phyloP scores from a whole-genome alignment of 345 rosid genomes.

The Sonneratia alba region DNA sequence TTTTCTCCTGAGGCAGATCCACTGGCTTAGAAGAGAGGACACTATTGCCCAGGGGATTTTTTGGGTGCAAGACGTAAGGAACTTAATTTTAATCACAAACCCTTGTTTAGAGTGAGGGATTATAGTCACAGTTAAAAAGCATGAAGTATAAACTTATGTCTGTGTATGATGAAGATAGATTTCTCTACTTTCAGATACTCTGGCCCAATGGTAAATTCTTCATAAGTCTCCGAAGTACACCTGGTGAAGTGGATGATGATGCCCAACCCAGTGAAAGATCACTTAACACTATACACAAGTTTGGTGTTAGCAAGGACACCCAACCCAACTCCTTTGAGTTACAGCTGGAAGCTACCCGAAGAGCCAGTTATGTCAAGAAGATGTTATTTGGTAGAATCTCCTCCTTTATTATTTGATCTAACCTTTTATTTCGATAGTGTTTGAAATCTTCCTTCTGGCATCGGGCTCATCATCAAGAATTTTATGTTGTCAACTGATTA shows the following conservation, averaged over 20 bases:
- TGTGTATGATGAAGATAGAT: not conserved
- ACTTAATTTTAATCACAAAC: not conserved
- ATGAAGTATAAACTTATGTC: not conserved
- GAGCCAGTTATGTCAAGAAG: conserved; percentile 73
- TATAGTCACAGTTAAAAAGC: not conserved
- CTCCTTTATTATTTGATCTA: not conserved
- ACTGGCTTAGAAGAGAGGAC: conserved; percentile 81
- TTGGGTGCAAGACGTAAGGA: conserved; percentile 90
- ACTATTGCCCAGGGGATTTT: conserved; percentile 66
- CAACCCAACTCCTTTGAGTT: conserved; percentile 64
- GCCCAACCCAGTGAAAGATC: conserved; percentile 23
- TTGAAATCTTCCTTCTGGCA: not conserved
- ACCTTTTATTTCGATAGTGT: not conserved
- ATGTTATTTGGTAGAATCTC: conserved; percentile 67
- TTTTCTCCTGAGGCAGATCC: conserved; percentile 78
- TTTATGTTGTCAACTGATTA: not conserved
- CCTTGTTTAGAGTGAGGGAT: not conserved
- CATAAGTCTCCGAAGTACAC: conserved; percentile 32
- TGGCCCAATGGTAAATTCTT: conserved; percentile 95
- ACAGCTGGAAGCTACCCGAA: conserved; percentile 79
- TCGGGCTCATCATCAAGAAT: not conserved
- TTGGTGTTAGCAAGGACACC: conserved; percentile 40
- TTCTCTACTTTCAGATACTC: conserved; percentile 39
- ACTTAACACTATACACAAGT: conserved; percentile 35
- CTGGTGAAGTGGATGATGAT: conserved; percentile 20